Conservation (phyloP, 169 alveolate species). For the Prorocentrum cordatum region DNA sequence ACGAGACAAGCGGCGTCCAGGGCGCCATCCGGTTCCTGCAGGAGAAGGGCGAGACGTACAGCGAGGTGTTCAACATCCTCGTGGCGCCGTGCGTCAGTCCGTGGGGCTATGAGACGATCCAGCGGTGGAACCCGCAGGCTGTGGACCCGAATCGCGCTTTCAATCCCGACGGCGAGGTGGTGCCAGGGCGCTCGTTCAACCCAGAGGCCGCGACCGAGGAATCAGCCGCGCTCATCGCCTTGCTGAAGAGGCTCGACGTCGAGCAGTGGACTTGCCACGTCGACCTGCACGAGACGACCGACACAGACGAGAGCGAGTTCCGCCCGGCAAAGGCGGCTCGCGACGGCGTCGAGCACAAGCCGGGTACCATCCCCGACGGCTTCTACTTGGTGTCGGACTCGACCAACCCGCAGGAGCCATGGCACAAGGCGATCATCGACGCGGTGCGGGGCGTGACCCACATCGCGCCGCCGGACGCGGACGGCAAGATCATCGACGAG, state of each 20-base stretch:
- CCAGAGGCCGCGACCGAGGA: not conserved
- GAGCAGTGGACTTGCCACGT: not conserved
- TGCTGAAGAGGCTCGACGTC: not conserved
- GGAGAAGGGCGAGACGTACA: not conserved
- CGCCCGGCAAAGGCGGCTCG: not conserved
- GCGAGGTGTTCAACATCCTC: not conserved
- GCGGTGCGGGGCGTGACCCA: not conserved
- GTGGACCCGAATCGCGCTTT: constrained; percentile 5
- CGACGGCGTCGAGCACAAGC: not conserved
- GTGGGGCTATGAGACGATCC: constrained; percentile 4
- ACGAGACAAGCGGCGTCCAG: constrained; percentile 15
- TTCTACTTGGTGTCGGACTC: not conserved
- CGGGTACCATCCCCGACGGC: not conserved
- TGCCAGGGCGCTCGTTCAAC: not conserved
- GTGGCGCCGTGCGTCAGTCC: constrained; percentile 9
- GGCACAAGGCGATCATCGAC: not conserved
- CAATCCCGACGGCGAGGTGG: not conserved
- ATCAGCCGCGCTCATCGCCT: not conserved
- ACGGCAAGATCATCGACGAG: not conserved
- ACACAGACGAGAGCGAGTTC: constrained; percentile 6
- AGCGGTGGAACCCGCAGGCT: constrained; percentile 1
- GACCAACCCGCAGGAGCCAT: not conserved
- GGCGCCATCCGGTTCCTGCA: not conserved
- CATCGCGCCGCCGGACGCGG: not conserved
- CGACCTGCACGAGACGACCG: not conserved